Conservation (phyloP, 345 rosid genomes). For the Heritiera fomes region DNA sequence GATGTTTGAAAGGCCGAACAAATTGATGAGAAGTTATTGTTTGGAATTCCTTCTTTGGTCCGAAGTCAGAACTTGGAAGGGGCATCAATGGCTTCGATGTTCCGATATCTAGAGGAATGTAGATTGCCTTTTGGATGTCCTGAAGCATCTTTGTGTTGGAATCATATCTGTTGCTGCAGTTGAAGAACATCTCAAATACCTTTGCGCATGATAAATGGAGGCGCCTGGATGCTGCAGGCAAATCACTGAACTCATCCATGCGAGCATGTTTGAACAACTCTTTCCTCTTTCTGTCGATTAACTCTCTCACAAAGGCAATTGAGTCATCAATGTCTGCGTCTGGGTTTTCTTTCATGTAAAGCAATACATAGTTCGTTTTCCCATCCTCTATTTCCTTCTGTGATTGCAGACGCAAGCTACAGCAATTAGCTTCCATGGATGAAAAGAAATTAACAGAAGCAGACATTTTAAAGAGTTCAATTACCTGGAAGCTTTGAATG, state of each 20-base stretch:
- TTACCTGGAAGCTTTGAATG: conserved; percentile 50
- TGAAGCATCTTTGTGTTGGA: conserved; percentile 31
- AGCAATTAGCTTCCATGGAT: neutral
- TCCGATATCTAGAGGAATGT: too few relatives aligned
- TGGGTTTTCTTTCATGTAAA: conserved; percentile 39
- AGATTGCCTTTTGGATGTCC: conserved; percentile 33
- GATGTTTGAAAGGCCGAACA: neutral
- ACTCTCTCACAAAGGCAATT: conserved; percentile 26
- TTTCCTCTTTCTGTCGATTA: conserved; percentile 27
- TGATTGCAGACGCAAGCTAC: neutral
- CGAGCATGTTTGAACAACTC: conserved; percentile 40
- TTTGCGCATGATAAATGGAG: conserved; percentile 41
- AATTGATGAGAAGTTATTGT: neutral
- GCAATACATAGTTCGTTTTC: conserved; percentile 35
- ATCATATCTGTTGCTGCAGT: conserved; percentile 28
- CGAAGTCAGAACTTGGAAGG: neutral
- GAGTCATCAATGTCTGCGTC: conserved; percentile 36
- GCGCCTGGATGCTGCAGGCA: conserved; percentile 27
- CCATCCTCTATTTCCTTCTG: conserved; percentile 44
- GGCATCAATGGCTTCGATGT: too few relatives aligned
- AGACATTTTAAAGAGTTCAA: too few relatives aligned
- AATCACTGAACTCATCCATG: conserved; percentile 21
- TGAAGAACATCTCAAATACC: conserved; percentile 34
- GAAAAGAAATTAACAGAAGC: too few relatives aligned
- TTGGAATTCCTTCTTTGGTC: neutral